Evolutionary conservation across 208 protist genomes (phyloP), one percentile per base, ranked within the genome.

Genomic region (Tritrichomonas foetus): DNA sequence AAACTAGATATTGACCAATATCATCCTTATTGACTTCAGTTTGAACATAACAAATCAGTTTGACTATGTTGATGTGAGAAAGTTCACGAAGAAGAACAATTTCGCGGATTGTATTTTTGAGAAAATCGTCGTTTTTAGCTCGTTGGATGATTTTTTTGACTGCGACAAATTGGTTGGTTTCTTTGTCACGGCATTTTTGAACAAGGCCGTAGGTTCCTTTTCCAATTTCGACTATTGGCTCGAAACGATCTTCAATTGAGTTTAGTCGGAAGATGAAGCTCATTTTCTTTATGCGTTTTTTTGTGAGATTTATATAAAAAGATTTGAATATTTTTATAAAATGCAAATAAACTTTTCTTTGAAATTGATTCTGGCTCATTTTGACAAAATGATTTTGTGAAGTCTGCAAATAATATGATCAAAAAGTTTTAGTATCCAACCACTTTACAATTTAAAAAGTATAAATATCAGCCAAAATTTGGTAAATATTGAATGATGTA

Each of bases 141-240:
- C 47, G 25, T 93, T 93, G 66, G 5, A 61, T 61, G 53, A 93
- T 93, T 74, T 72, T 66, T 36, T 93, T 93, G 25, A 93, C 14
- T 50, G 89, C 89, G 3, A 66, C 55, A 50, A 49, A 74, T 72
- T 69, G 55, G 1, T 47, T 47, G 47, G 25, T 72, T 47, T 1
- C 25, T 57, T 53, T 72, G 30, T 93, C 39, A 27, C 33, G 0
- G 27, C 89, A 93, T 50, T 93, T 93, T 13, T 93, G 55, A 64
- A 93, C 89, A 47, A 44, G 44, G 33, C 89, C 89, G 50, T 93
- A 93, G 16, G 55, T 93, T 27, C 89, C 89, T n/a, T 47, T 2
- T 13, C 89, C 89, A 64, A 93, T 41, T 11, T 93, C 49, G 41
- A 69, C 53, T 36, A 69, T 93, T 13, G 36, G 9, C 33, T 53